Evolutionary conservation across 768 basidiomycete genomes (phyloP).

Genomic region (Trametes sanguinea): DNA sequence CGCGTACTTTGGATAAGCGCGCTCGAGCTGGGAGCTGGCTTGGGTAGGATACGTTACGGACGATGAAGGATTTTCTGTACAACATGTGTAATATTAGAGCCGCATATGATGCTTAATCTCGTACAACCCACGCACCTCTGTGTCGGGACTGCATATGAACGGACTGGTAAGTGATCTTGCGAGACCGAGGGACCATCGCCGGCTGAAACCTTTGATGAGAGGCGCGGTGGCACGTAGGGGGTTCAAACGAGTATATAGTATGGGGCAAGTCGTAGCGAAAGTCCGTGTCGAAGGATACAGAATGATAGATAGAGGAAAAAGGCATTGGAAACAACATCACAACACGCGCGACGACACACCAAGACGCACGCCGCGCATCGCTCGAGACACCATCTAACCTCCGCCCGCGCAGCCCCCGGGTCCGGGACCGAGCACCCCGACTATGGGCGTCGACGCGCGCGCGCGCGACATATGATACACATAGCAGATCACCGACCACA

Average conservation of each 20-base stretch:
- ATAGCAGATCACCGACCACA: background rate
- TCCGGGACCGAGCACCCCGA: background rate
- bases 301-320: constrained; percentile 9
- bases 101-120: background rate
- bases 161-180: no score
- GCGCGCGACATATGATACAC: constrained; percentile 13
- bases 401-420: background rate
- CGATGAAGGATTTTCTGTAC: background rate
- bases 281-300: constrained; percentile 22
- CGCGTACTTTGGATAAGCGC: constrained; percentile 19
- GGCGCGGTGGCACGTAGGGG: no score
- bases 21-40: background rate
- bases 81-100: background rate
- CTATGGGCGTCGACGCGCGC: background rate
- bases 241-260: background rate
- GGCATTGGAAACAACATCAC: background rate
- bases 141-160: no score
- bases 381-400: no score
- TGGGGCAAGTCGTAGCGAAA: background rate
- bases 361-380: no score
- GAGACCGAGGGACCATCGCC: no score
- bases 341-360: background rate
- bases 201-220: no score
- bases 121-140: background rate
- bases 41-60: background rate